Conservation (phyloP, 2,329 filamentous ascomycete species). For the Alternaria longipes region DNA sequence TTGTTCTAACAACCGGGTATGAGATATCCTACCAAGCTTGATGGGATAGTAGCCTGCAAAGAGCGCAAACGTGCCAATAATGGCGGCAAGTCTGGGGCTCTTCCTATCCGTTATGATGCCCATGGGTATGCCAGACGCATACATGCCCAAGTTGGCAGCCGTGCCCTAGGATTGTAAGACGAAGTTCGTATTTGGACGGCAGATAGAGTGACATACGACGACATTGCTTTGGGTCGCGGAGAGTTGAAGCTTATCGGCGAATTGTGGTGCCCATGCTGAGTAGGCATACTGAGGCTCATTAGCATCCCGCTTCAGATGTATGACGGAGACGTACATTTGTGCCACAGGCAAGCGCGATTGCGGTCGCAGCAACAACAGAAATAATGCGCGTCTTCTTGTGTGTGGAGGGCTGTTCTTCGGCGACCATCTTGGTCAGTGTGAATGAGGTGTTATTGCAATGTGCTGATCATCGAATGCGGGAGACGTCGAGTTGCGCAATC, state of each 20-base stretch:
- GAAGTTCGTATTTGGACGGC: not conserved
- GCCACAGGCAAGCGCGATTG: slow-evolving; percentile 87
- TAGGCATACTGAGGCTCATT: slow-evolving; percentile 81
- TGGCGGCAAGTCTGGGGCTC: slow-evolving; percentile 80
- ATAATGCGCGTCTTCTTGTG: slow-evolving; percentile 74
- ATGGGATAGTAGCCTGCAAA: slow-evolving; percentile 86
- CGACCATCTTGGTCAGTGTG: slow-evolving; percentile 33
- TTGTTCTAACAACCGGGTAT: not conserved
- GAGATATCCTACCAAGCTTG: slow-evolving; percentile 62
- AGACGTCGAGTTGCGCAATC: slow-evolving; percentile 13
- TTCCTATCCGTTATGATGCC: slow-evolving; percentile 86
- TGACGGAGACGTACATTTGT: slow-evolving; percentile 74
- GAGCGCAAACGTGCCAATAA: slow-evolving; percentile 77
- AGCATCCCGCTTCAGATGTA: slow-evolving; percentile 27
- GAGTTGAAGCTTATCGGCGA: slow-evolving; percentile 84
- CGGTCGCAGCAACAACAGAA: slow-evolving; percentile 84
- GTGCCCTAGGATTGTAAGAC: slow-evolving; percentile 58
- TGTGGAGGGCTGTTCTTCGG: slow-evolving; percentile 47
- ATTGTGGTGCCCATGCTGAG: slow-evolving; percentile 96
- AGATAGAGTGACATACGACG: slow-evolving; percentile 67
- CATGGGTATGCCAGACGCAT: slow-evolving; percentile 85
- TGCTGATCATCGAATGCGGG: slow-evolving; percentile 32
- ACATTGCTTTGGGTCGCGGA: slow-evolving; percentile 94
- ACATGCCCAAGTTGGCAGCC: slow-evolving; percentile 93
- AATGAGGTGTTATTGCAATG: slow-evolving; percentile 24